phyloP scores from a whole-genome alignment of 116 monocot genomes.

The Dioscorea cayenensis region DNA sequence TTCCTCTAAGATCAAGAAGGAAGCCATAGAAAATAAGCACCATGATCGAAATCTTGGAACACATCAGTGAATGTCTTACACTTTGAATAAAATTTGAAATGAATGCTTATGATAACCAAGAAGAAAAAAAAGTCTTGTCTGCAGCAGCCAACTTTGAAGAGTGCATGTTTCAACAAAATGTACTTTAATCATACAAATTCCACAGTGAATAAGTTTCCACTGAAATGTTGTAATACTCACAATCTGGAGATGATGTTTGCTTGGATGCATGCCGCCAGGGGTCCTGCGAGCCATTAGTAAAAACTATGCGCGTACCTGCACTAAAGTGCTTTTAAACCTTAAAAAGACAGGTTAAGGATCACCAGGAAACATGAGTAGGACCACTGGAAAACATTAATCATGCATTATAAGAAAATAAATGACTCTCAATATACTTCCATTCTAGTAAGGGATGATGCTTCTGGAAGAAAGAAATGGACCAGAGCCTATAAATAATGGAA shows the following conservation, averaged over 20 bases:
- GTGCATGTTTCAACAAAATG: too few species aligned
- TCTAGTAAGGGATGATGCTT: too few species aligned
- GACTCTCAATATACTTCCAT: not conserved
- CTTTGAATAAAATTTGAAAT: not conserved
- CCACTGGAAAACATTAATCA: not conserved
- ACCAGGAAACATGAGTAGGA: not conserved
- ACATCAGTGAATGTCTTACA: not conserved
- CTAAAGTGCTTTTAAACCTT: not conserved
- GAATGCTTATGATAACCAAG: not conserved
- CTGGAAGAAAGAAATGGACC: not conserved
- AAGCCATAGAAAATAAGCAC: not conserved
- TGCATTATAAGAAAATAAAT: not conserved
- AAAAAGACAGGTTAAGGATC: not conserved
- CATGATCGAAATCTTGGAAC: not conserved
- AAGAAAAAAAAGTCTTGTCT: not conserved
- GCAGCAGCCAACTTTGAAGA: not conserved
- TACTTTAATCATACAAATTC: too few species aligned
- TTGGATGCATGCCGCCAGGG: slow-evolving; percentile 99
- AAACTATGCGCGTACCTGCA: slow-evolving; percentile 81
- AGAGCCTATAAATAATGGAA: not conserved
- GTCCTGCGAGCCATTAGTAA: slow-evolving; percentile 97
- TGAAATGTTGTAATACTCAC: slow-evolving; percentile 35
- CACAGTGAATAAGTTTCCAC: not conserved
- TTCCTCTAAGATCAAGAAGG: not conserved
- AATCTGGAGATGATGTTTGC: slow-evolving; percentile 61